Conservation (phyloP, 2,329 filamentous ascomycete species). For the Diaporthe amygdali region DNA sequence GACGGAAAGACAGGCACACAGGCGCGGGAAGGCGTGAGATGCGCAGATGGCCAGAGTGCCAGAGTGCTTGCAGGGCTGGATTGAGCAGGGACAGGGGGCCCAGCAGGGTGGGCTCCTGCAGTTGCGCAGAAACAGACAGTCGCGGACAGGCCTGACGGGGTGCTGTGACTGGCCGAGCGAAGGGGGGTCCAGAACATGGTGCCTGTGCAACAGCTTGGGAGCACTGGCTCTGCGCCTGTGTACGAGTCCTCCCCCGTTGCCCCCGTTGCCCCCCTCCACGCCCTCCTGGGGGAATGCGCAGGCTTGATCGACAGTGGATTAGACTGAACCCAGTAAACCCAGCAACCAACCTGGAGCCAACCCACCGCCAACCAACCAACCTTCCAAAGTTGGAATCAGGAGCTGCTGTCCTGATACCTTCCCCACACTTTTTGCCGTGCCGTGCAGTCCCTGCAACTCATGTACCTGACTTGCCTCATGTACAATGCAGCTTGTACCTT, state of each 20-base stretch:
- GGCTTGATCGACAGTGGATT: slow-evolving; percentile 5
- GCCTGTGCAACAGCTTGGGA: not conserved
- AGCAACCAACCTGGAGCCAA: no score
- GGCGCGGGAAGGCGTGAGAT: not conserved
- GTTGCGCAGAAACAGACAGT: not conserved
- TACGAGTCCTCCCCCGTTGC: not conserved
- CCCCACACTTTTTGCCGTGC: not conserved
- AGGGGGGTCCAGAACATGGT: not conserved
- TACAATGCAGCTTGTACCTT: not conserved
- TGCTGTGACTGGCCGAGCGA: not conserved
- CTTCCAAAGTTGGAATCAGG: slow-evolving; percentile 8
- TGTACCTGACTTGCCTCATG: not conserved
- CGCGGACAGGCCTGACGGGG: not conserved
- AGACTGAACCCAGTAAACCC: not conserved
- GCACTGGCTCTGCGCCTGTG: not conserved
- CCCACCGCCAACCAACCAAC: not conserved
- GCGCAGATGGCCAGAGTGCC: not conserved
- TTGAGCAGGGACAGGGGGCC: not conserved
- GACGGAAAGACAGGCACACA: no score
- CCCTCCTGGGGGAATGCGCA: not conserved
- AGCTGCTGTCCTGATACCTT: slow-evolving; percentile 13
- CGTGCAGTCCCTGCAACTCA: not conserved
- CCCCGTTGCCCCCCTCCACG: not conserved
- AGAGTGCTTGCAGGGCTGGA: slow-evolving; percentile 9
- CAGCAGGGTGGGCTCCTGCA: not conserved